phyloP scores from a whole-genome alignment of 495 filamentous ascomycete genomes.

The Neurospora sp. region DNA sequence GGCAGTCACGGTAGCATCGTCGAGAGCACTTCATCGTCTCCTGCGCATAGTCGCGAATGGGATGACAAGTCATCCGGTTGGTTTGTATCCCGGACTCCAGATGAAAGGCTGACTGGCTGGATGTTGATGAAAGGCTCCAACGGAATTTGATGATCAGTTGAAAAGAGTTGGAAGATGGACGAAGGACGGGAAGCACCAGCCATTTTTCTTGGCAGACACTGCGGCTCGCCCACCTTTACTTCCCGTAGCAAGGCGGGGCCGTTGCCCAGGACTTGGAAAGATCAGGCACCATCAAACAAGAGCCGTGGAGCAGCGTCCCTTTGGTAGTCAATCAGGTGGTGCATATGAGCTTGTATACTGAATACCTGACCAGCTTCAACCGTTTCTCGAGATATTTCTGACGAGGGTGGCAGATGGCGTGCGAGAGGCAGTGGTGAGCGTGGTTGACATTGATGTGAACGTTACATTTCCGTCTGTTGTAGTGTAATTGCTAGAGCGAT shows the following conservation, averaged over 20 bases:
- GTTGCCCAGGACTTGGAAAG: neutral
- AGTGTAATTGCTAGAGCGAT: neutral
- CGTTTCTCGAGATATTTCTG: neutral
- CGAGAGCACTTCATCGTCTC: neutral
- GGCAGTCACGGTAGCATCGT: neutral
- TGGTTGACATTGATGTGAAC: neutral
- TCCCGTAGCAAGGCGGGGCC: neutral
- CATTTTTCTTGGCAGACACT: neutral
- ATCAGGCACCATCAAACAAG: neutral
- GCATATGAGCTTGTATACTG: neutral
- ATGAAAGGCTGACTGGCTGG: neutral
- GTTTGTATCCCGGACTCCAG: neutral
- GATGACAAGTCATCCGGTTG: neutral
- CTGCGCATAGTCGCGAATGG: neutral
- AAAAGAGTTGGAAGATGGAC: neutral
- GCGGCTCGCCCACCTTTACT: neutral
- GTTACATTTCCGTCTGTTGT: neutral
- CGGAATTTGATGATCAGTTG: neutral
- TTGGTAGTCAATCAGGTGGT: neutral
- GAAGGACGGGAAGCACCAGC: neutral
- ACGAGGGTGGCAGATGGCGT: no score
- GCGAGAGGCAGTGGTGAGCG: neutral
- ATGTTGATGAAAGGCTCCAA: neutral
- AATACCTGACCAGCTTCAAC: neutral
- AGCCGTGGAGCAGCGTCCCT: neutral